phyloP scores from a whole-genome alignment of 345 rosid species.

The Linum tenue region DNA sequence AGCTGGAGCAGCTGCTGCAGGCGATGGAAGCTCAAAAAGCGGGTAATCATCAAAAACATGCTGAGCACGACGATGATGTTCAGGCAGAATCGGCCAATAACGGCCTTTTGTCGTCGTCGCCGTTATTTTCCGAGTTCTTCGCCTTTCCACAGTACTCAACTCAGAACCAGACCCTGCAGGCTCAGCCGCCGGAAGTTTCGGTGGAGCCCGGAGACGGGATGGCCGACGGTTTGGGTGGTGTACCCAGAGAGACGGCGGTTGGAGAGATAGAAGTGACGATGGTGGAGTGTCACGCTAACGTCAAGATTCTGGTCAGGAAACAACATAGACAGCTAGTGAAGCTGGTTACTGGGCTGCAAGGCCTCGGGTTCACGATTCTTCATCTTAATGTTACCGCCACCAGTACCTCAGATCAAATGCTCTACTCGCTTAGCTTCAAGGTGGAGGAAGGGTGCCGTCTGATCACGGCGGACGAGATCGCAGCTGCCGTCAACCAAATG shows the following conservation, averaged over 20 bases:
- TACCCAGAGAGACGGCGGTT: conserved; percentile 2
- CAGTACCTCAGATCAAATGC: conserved; percentile 35
- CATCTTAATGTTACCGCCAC: conserved; percentile 18
- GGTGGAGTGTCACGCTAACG: conserved; percentile 47
- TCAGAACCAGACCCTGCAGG: background rate
- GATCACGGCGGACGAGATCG: conserved; percentile 22
- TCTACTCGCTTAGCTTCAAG: conserved; percentile 52
- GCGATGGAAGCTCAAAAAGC: conserved; percentile 31
- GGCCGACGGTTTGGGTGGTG: background rate
- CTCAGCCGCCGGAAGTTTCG: background rate
- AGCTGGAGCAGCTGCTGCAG: conserved; percentile 59
- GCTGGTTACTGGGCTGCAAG: conserved; percentile 37
- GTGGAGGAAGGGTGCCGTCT: conserved; percentile 42
- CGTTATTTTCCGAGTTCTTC: conserved; percentile 17
- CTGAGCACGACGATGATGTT: background rate
- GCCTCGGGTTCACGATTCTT: conserved; percentile 37
- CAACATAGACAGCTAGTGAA: conserved; percentile 45
- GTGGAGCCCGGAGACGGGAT: background rate
- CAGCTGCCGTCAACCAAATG: too few relatives aligned
- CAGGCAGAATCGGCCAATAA: background rate
- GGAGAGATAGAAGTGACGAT: conserved; percentile 61
- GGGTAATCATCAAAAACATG: conserved; percentile 9
- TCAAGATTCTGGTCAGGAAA: conserved; percentile 41
- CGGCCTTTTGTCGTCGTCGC: conserved; percentile 9
- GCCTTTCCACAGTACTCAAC: conserved; percentile 43